Evolutionary conservation across 495 filamentous ascomycete species (phyloP).

Genomic region (Annulohypoxylon stygium): DNA sequence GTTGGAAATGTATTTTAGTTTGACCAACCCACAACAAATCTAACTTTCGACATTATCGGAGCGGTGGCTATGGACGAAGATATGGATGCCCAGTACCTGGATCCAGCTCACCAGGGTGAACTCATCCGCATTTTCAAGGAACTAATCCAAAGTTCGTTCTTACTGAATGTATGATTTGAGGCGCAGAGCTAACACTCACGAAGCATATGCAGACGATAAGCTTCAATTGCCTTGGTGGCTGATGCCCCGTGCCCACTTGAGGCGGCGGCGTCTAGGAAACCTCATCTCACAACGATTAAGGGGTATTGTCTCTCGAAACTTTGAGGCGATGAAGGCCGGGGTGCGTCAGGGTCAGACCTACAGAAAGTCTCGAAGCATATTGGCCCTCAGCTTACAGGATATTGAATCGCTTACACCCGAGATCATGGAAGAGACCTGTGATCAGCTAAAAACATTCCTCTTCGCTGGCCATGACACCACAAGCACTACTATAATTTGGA

Average conservation of each 20-base stretch:
- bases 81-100: neutral
- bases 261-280: neutral
- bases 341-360: neutral
- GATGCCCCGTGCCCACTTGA: neutral
- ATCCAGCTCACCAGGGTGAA: neutral
- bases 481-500: neutral
- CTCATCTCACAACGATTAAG: neutral
- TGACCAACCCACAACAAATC: neutral
- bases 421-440: neutral
- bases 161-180: neutral
- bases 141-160: neutral
- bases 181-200: neutral
- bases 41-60: neutral
- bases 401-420: neutral
- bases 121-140: neutral
- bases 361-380: neutral
- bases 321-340: neutral
- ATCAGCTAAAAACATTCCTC: neutral
- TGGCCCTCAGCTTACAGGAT: neutral
- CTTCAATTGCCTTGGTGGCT: neutral
- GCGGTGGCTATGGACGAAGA: neutral
- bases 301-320: neutral
- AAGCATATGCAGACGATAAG: conserved; percentile 1
- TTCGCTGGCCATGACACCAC: neutral
- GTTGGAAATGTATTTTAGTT: neutral